Percentiles rank a stretch among this genome's conserved stretches.
phyloP scores from a whole-genome alignment of 1,284 basidiomycete genomes.

The Pseudozyma thailandica region DNA sequence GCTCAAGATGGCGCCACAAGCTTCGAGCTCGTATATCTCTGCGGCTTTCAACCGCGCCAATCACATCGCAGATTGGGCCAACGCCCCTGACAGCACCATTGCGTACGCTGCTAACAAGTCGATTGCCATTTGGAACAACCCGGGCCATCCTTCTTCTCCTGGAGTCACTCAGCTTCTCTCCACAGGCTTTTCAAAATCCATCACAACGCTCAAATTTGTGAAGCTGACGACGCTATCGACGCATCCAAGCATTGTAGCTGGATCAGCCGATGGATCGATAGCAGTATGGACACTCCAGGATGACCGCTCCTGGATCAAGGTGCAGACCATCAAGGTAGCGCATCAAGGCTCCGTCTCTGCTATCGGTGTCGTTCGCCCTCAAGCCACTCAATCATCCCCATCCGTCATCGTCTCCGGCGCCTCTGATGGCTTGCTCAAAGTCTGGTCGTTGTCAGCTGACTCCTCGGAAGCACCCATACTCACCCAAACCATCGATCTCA shows the following conservation, averaged over 20 bases:
- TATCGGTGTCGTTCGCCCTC: slow-evolving; percentile 50
- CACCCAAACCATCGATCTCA: slow-evolving; percentile 50
- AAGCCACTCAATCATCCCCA: neutral
- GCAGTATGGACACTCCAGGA: slow-evolving; percentile 31
- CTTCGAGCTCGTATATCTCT: slow-evolving; percentile 55
- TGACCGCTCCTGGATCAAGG: slow-evolving; percentile 11
- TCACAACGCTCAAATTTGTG: slow-evolving; percentile 54
- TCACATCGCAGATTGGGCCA: slow-evolving; percentile 60
- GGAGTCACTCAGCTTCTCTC: slow-evolving; percentile 36
- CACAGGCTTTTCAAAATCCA: slow-evolving; percentile 42
- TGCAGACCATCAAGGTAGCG: slow-evolving; percentile 24
- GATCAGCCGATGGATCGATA: slow-evolving; percentile 47
- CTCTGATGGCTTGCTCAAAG: slow-evolving; percentile 53
- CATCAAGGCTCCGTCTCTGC: slow-evolving; percentile 51
- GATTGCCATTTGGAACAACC: slow-evolving; percentile 50
- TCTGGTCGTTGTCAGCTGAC: slow-evolving; percentile 40
- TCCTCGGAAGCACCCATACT: slow-evolving; percentile 7
- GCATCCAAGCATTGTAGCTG: slow-evolving; percentile 37
- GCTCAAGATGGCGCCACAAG: slow-evolving; percentile 25
- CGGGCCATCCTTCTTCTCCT: slow-evolving; percentile 23
- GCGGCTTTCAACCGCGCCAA: slow-evolving; percentile 60
- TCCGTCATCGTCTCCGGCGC: slow-evolving; percentile 54
- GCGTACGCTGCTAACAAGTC: slow-evolving; percentile 60
- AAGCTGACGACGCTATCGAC: neutral
- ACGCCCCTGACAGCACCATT: slow-evolving; percentile 24